Percentiles rank a stretch among this genome's conserved stretches.
Evolutionary conservation across 1,284 basidiomycete genomes (phyloP).

Genomic region (Tremellales sp.): DNA sequence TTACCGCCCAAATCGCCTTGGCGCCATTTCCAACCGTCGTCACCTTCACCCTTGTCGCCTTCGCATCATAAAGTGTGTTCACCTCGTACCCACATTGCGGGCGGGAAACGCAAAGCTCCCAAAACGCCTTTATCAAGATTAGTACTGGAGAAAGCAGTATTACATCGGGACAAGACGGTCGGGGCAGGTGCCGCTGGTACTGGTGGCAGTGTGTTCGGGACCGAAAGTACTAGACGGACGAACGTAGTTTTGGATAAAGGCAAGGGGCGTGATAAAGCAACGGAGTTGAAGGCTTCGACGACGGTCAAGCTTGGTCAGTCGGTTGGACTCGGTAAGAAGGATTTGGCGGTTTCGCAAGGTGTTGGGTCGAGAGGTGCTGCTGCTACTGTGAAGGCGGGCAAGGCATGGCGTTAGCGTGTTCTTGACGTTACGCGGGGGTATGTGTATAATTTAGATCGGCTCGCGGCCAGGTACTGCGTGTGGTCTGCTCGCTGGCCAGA

Average conservation of each 20-base stretch:
- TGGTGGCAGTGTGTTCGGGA: background rate
- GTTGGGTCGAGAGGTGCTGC: conserved; percentile 14
- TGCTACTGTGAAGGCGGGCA: conserved; percentile 8
- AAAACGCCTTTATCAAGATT: conserved; percentile 40
- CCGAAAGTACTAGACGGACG: background rate
- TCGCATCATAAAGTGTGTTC: conserved; percentile 14
- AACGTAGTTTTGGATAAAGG: conserved; percentile 5
- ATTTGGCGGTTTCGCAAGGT: conserved; percentile 12
- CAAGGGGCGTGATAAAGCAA: conserved; percentile 6
- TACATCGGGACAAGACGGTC: conserved; percentile 5
- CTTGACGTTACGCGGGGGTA: too few species aligned
- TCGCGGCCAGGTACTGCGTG: too few species aligned
- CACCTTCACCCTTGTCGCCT: conserved; percentile 39
- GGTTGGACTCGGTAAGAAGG: conserved; percentile 10
- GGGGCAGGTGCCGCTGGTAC: background rate
- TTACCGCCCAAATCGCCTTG: conserved; percentile 9
- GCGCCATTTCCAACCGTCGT: conserved; percentile 15
- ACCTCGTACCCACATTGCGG: conserved; percentile 20
- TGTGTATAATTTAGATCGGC: too few species aligned
- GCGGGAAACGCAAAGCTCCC: conserved; percentile 17
- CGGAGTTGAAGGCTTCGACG: conserved; percentile 3
- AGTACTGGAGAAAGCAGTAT: conserved; percentile 38
- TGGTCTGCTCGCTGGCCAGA: too few species aligned
- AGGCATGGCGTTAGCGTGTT: conserved; percentile 15
- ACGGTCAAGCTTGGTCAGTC: conserved; percentile 5